These are phyloP conservation scores for Pichia nakasei DNA, from an alignment of 805 yeast species.

Conservation along the genomic window DNA sequence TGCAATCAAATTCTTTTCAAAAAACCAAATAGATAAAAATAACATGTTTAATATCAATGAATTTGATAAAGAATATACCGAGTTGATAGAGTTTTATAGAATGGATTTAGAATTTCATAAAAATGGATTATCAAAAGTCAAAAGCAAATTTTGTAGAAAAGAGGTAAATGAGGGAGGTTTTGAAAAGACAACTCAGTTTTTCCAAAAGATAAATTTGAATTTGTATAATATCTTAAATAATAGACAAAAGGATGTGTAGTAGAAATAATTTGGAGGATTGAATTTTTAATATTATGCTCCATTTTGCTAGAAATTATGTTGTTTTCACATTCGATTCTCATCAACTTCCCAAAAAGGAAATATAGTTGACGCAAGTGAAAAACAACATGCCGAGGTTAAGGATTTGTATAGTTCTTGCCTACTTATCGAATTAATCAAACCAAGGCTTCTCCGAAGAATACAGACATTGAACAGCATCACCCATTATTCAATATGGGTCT, in stretches of 20 bases:
- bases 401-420: too few relatives aligned
- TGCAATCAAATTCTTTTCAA: not conserved
- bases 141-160: not conserved
- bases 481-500: slow-evolving; percentile 26
- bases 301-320: too few relatives aligned
- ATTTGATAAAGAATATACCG: not conserved
- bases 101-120: not conserved
- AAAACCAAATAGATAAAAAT: not conserved
- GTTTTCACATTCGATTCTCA: too few relatives aligned
- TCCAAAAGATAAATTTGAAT: too few relatives aligned
- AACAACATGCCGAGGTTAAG: not conserved
- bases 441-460: too few relatives aligned
- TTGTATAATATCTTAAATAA: too few relatives aligned
- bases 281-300: too few relatives aligned
- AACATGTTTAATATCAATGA: not conserved
- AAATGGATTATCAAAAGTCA: not conserved
- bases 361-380: not conserved
- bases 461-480: too few relatives aligned
- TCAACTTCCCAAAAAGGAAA: not conserved
- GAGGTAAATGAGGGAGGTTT: not conserved
- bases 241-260: too few relatives aligned
- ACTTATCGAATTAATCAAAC: too few relatives aligned
- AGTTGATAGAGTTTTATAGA: not conserved
- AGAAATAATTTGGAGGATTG: too few relatives aligned
- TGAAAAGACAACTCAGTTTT: not conserved